Percentiles rank a stretch among this genome's conserved stretches.
These are phyloP conservation scores for Hypoxylon sp. DNA, from an alignment of 2,329 filamentous ascomycete species.

Conservation along the genomic window DNA sequence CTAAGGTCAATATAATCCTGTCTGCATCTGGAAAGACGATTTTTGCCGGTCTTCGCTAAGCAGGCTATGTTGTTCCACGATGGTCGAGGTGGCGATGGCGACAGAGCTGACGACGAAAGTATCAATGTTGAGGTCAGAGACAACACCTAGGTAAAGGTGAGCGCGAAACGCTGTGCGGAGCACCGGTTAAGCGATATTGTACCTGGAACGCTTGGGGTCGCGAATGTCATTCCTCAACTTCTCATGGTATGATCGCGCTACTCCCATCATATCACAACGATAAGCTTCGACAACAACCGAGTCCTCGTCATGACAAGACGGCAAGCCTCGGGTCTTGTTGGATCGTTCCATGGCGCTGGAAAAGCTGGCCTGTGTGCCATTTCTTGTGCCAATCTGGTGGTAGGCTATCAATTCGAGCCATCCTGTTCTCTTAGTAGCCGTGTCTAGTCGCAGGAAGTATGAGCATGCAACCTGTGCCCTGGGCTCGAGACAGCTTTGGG, in stretches of 20 bases:
- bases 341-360: neutral
- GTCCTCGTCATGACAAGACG: neutral
- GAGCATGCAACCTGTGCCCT: neutral
- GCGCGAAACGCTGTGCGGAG: neutral
- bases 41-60: slow-evolving; percentile 36
- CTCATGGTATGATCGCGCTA: slow-evolving; percentile 10
- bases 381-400: neutral
- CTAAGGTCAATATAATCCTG: slow-evolving; percentile 33
- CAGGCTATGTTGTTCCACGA: slow-evolving; percentile 20
- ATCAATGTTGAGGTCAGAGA: slow-evolving; percentile 31
- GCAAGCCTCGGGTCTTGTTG: neutral
- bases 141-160: slow-evolving; percentile 1
- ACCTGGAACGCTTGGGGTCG: slow-evolving; percentile 9
- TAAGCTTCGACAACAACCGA: neutral
- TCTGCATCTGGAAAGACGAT: slow-evolving; percentile 17
- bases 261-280: neutral
- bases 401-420: neutral
- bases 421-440: neutral
- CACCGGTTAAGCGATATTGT: slow-evolving; percentile 7
- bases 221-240: slow-evolving; percentile 1
- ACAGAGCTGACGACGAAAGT: slow-evolving; percentile 36
- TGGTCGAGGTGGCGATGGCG: slow-evolving; percentile 29
- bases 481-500: neutral
- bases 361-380: neutral
- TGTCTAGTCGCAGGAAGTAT: neutral